A percentile compares a stretch with the other conserved stretches of the same genome.
Conservation (phyloP, 2,329 filamentous ascomycete genomes). For the Fusarium illudens region DNA sequence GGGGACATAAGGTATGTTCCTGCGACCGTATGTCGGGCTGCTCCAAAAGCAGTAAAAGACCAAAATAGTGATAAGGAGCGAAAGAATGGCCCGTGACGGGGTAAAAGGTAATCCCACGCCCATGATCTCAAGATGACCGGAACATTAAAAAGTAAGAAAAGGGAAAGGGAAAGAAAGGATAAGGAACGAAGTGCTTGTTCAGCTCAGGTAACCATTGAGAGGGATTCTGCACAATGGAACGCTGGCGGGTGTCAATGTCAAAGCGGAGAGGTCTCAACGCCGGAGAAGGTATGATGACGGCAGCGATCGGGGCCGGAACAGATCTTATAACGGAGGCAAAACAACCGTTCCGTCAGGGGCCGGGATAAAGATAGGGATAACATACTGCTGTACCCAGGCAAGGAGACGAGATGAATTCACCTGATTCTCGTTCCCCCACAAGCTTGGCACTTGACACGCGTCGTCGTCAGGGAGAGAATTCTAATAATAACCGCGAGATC, state of each 20-base stretch:
- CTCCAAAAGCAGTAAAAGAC: conserved; percentile 29
- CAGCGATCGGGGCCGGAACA: conserved; percentile 2
- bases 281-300: not conserved
- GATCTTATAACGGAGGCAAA: conserved; percentile 27
- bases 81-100: conserved; percentile 28
- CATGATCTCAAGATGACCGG: conserved; percentile 15
- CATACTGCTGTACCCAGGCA: not conserved
- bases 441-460: conserved; percentile 21
- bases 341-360: not conserved
- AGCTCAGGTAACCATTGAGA: conserved; percentile 28
- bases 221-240: not conserved
- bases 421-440: conserved; percentile 23
- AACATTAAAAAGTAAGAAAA: not conserved
- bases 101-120: conserved; percentile 35
- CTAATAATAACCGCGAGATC: conserved; percentile 34
- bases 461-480: not conserved
- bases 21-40: conserved; percentile 2
- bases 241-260: not conserved
- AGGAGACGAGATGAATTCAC: conserved; percentile 13
- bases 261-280: conserved; percentile 3
- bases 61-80: conserved; percentile 22
- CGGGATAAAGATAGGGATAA: not conserved
- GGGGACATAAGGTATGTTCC: conserved; percentile 26
- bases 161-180: not conserved
- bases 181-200: conserved; percentile 6